A percentile compares a stretch with the other conserved stretches of the same genome.
phyloP scores from a whole-genome alignment of 306 rosid species.

The Macrotyloma uniflorum region DNA sequence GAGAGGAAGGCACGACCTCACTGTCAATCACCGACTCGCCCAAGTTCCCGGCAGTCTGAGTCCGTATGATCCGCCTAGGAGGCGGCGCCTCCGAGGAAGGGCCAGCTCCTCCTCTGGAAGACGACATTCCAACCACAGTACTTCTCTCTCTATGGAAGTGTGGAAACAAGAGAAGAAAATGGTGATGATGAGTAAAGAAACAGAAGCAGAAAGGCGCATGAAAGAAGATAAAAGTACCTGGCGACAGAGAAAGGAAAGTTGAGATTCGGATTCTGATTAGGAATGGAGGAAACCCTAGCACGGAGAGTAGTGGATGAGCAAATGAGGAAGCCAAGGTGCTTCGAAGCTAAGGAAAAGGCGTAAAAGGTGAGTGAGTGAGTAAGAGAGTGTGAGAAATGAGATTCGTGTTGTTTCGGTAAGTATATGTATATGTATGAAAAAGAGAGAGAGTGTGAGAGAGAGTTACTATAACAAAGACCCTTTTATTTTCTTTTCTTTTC shows the following conservation, averaged over 20 bases:
- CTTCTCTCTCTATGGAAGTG: background rate
- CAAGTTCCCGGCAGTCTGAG: constrained; percentile 89
- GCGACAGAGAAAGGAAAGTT: background rate
- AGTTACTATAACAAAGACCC: background rate
- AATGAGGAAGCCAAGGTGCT: constrained; percentile 47
- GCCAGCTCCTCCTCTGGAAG: constrained; percentile 60
- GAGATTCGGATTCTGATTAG: background rate
- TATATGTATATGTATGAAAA: background rate
- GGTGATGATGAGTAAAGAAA: no score
- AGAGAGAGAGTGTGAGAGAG: background rate
- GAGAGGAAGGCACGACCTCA: constrained; percentile 95
- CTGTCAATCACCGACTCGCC: constrained; percentile 90
- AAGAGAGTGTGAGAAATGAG: background rate
- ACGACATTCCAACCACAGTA: constrained; percentile 52
- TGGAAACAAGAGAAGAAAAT: background rate
- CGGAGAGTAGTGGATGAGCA: background rate
- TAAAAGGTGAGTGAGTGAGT: background rate
- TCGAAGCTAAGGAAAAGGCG: constrained; percentile 26
- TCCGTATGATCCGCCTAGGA: constrained; percentile 72
- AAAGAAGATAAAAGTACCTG: background rate
- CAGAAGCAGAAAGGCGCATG: background rate
- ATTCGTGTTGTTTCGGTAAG: no score
- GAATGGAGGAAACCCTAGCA: constrained; percentile 52
- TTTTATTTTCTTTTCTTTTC: background rate
- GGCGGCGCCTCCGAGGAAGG: constrained; percentile 66